Evolutionary conservation across 2,329 filamentous ascomycete genomes (phyloP).

Genomic region (Colletotrichum higginsianum): DNA sequence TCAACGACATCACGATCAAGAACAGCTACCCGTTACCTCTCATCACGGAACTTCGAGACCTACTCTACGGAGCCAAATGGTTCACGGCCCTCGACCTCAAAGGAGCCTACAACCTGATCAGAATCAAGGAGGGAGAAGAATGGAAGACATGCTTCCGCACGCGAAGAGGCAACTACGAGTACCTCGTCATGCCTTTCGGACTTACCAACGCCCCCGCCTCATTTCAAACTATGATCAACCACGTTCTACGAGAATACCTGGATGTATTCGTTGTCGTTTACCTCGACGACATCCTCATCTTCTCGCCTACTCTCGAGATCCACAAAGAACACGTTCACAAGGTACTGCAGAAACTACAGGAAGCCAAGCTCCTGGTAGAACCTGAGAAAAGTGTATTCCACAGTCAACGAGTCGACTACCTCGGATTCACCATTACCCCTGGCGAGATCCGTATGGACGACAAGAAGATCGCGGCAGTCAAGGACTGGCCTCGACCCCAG

Average conservation of each 20-base stretch:
- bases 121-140: no score
- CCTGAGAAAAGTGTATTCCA: neutral
- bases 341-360: neutral
- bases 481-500: neutral
- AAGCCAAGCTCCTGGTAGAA: neutral
- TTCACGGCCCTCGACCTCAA: neutral
- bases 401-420: neutral
- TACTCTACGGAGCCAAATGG: neutral
- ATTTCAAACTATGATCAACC: slow-evolving; percentile 1
- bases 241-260: neutral
- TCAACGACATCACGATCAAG: neutral
- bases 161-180: neutral
- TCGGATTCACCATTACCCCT: no score
- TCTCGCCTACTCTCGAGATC: neutral
- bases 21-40: neutral
- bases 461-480: neutral
- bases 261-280: neutral
- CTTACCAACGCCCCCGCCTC: neutral
- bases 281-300: neutral
- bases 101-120: neutral
- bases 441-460: neutral
- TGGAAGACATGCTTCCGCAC: neutral
- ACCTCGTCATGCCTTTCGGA: neutral
- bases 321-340: neutral
- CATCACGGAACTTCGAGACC: neutral